Evolutionary conservation across 2,329 filamentous ascomycete genomes (phyloP).

Genomic region (Domatiomyces catenatus): DNA sequence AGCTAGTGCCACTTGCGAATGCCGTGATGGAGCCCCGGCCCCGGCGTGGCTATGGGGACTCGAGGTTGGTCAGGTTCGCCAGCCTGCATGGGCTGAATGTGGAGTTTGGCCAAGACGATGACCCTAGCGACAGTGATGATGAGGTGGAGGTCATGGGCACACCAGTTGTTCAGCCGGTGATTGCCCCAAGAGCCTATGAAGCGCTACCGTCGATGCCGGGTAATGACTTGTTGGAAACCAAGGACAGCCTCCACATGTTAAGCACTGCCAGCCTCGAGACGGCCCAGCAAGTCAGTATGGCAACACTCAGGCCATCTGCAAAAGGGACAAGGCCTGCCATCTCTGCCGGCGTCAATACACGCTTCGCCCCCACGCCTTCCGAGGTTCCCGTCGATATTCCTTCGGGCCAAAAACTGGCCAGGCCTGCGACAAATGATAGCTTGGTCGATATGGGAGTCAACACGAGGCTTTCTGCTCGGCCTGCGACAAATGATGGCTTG

Average conservation of each 20-base stretch:
- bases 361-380: neutral
- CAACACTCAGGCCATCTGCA: neutral
- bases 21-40: neutral
- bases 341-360: neutral
- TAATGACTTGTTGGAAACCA: neutral
- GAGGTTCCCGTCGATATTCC: neutral
- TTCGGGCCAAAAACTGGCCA: neutral
- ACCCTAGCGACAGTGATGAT: neutral
- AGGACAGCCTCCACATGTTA: neutral
- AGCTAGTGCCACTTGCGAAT: neutral
- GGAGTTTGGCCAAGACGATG: neutral
- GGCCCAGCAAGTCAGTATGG: neutral
- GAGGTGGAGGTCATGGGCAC: neutral
- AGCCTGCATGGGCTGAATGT: neutral
- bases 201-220: neutral
- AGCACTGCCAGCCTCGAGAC: neutral
- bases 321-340: neutral
- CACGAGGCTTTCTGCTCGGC: no score
- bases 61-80: neutral
- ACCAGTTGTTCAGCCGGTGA: neutral
- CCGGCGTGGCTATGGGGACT: neutral
- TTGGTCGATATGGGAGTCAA: neutral
- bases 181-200: neutral
- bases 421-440: neutral
- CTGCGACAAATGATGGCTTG: neutral